Evolutionary conservation across 306 rosid genomes (phyloP), one percentile per base, ranked within the genome.

Genomic region (Lotus japonicus): DNA sequence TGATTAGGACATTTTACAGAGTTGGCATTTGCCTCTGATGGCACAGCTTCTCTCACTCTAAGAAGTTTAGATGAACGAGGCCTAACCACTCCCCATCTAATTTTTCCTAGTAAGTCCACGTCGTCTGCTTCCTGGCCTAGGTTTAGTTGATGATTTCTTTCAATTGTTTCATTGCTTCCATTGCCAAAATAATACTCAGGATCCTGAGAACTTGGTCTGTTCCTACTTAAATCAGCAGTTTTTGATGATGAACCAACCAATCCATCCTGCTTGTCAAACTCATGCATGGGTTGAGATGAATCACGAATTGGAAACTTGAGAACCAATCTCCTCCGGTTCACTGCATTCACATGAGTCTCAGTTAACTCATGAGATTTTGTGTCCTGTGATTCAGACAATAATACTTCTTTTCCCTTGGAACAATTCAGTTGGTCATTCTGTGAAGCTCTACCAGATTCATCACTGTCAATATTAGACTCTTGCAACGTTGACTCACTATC

Each of bases 21-120:
- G 60, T 84, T 58, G 55, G 79, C 76, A 77, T 77, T 74, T 71
- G 84, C 65, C 15, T 76, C 81, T 66, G 76, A 73, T 74, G 87
- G 64, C 35, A 68, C 53, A 58, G 78, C 74, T 71, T 88, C 92
- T 74, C 86, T 91, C 19, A 63, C 50, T 73, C 89, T 90, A 16
- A 51, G 70, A 65, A 84, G 83, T 84, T 89, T 90, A 11, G 95
- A 66, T 11, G 96, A 74, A 69, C 96, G 99, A 57, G 86, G 84
- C 85, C 85, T 87, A 75, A 77, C 88, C 64, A 81, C 83, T 61
- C 95, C 97, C 99, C 99, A 95, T 79, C 81, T 89, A 55, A 90
- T 81, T 61, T 81, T 71, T 61, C 84, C 86, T 66, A 86, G 79
- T 75, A 84, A 61, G 64, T 78, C 70, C 21, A 82, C 58, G 74